Evolutionary conservation across 371 early-diverging fungal species (phyloP).

Genomic region (Mortierella sp.): DNA sequence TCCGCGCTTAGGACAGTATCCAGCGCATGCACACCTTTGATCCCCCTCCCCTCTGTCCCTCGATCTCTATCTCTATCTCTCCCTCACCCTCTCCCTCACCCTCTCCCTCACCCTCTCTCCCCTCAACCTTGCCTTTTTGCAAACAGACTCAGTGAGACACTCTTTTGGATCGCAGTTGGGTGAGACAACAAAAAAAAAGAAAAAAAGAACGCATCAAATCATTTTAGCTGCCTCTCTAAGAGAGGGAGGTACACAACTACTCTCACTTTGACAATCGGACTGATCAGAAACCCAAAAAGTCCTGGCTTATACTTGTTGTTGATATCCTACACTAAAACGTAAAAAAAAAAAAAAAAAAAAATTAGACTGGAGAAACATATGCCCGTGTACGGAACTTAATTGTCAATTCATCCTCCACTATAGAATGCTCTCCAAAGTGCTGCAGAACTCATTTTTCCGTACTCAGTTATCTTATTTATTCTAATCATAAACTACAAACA

Average conservation of each 20-base stretch:
- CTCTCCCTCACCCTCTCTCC: too few relatives aligned
- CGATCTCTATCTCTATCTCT: too few relatives aligned
- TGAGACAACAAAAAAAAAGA: background rate
- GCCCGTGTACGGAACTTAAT: slow-evolving; percentile 23
- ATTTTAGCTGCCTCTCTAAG: too few relatives aligned
- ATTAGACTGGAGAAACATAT: slow-evolving; percentile 36
- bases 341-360: slow-evolving; percentile 3
- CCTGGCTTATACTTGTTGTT: too few relatives aligned
- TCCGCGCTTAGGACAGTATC: background rate
- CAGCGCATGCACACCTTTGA: background rate
- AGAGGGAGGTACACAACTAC: too few relatives aligned
- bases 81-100: too few relatives aligned
- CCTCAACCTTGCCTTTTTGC: too few relatives aligned
- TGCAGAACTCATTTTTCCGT: slow-evolving; percentile 31
- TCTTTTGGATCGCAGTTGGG: background rate
- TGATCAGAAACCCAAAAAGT: too few relatives aligned
- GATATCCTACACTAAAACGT: too few relatives aligned
- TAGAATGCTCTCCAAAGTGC: slow-evolving; percentile 2
- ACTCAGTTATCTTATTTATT: background rate
- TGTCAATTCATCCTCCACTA: background rate
- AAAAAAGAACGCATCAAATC: background rate
- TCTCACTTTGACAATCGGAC: too few relatives aligned
- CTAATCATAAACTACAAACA: background rate
- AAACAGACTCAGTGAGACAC: background rate
- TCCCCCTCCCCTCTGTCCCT: background rate